A percentile compares a stretch with the other conserved stretches of the same genome.
Evolutionary conservation across 805 yeast species (phyloP).

Genomic region (Yarrowia divulgata): DNA sequence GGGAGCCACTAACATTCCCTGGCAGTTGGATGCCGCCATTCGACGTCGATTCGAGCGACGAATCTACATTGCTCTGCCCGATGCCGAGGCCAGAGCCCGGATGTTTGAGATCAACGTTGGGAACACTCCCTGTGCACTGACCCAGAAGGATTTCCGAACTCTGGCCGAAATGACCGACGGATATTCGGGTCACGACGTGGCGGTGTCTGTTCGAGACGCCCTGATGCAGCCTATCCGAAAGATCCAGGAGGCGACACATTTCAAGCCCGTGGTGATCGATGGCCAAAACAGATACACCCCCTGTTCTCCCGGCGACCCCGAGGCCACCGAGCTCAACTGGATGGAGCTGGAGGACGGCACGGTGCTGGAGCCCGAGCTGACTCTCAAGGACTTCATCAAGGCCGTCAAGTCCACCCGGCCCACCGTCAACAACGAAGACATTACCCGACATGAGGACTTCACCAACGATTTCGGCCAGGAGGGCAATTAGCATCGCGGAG

Average conservation of each 20-base stretch:
- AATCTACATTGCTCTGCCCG: constrained; percentile 94
- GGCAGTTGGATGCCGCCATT: constrained; percentile 98
- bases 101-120: constrained; percentile 97
- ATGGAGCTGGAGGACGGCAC: constrained; percentile 89
- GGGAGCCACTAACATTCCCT: constrained; percentile 98
- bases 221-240: constrained; percentile 97
- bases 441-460: constrained; percentile 81
- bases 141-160: constrained; percentile 72
- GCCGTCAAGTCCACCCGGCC: constrained; percentile 93
- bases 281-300: constrained; percentile 68
- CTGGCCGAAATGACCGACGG: constrained; percentile 96
- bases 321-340: constrained; percentile 92
- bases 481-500: constrained; percentile 64
- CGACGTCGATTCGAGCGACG: constrained; percentile 95
- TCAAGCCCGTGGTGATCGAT: constrained; percentile 58
- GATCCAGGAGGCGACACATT: constrained; percentile 95
- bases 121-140: constrained; percentile 80
- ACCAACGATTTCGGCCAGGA: constrained; percentile 97
- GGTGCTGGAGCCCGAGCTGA: constrained; percentile 85
- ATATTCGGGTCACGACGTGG: constrained; percentile 95
- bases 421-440: constrained; percentile 87
- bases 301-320: constrained; percentile 95
- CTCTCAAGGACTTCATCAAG: constrained; percentile 90
- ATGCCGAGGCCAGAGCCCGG: constrained; percentile 84
- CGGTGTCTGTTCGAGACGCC: constrained; percentile 96